Percentiles rank a stretch among this genome's conserved stretches.
phyloP scores from a whole-genome alignment of 768 basidiomycete species.

The Lentinula edodes region DNA sequence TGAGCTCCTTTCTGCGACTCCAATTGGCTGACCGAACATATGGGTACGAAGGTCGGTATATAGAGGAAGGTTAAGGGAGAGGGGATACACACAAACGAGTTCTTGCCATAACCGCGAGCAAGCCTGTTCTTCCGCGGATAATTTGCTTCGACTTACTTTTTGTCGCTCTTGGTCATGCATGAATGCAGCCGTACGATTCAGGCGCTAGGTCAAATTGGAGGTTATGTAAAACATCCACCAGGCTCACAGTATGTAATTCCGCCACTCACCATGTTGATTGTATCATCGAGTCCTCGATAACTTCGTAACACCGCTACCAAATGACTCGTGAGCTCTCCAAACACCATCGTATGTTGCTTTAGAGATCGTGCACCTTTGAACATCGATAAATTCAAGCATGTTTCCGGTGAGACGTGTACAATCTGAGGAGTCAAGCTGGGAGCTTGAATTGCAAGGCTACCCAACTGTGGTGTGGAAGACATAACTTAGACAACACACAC shows the following conservation, averaged over 20 bases:
- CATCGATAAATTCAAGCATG: constrained; percentile 67
- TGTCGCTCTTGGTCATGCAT: constrained; percentile 66
- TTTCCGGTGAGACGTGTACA: constrained; percentile 68
- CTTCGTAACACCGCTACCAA: constrained; percentile 71
- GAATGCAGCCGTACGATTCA: constrained; percentile 74
- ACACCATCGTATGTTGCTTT: not conserved
- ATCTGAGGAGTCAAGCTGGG: constrained; percentile 50
- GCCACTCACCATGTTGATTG: constrained; percentile 47
- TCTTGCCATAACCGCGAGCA: constrained; percentile 77
- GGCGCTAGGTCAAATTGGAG: constrained; percentile 28
- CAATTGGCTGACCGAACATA: constrained; percentile 44
- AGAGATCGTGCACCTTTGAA: constrained; percentile 55
- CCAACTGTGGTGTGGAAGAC: constrained; percentile 37
- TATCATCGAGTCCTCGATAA: constrained; percentile 76
- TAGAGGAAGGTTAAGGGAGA: constrained; percentile 13
- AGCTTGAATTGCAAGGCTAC: constrained; percentile 65
- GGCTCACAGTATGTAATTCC: too few relatives aligned
- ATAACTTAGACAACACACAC: not conserved
- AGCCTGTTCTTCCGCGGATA: constrained; percentile 63
- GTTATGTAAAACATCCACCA: too few relatives aligned
- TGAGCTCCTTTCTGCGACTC: constrained; percentile 67
- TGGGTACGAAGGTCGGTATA: constrained; percentile 8
- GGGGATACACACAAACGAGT: constrained; percentile 50
- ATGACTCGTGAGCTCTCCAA: not conserved
- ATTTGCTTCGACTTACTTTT: constrained; percentile 23